Base-by-base conservation (phyloP, 768 basidiomycete genomes). In the Gymnopilus dilepis region DNA sequence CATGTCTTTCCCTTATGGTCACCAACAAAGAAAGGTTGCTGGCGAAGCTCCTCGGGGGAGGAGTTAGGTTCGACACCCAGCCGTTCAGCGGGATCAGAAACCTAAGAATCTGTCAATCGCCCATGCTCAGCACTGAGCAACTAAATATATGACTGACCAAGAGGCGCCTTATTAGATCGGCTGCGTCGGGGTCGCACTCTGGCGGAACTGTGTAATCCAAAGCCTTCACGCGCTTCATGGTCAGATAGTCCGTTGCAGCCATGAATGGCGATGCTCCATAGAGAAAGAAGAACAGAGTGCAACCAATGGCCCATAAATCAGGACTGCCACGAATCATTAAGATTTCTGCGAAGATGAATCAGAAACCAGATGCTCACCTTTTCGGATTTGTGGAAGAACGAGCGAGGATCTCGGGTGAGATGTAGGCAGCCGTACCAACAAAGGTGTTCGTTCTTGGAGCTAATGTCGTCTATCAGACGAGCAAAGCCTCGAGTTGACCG, bases 241-340 rank as follows among this genome's bases (percentile, higher is more conserved):
- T 97, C 61, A 97, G 85, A 70, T 96, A 98, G 61, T 98, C 94
- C 0, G 95, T 95, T 6, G 88, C 80, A 4, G 91, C 95, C 64
- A 92, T 86, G 79, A 99, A 99, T 1, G 95, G 92, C 66, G 96
- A 96, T 41, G 86, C 86, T 38, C 96, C 97, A 12, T 91, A 86
- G 54, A 98, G 88, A 82, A 98, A 90, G 73, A 98, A 96, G 75
- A 87, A 99, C 21, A 99, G 75, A 43, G 98, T 89, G 75, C 97
- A 98, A 1, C 95, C 97, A 24, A 97, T 82, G 4, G 95, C 93
- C 97, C 97, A 99, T 9, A 95, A 82, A 74, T 99, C 97, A 40
- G 96, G 93, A 63, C 95, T 96, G 41, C 58, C 38, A 59, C 41
- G 28, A 53, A 47, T 24, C 24, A 34, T 26, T 19, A 13, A 40